Evolutionary conservation across 2,329 filamentous ascomycete species (phyloP).

Genomic region (Trichoderma breve): DNA sequence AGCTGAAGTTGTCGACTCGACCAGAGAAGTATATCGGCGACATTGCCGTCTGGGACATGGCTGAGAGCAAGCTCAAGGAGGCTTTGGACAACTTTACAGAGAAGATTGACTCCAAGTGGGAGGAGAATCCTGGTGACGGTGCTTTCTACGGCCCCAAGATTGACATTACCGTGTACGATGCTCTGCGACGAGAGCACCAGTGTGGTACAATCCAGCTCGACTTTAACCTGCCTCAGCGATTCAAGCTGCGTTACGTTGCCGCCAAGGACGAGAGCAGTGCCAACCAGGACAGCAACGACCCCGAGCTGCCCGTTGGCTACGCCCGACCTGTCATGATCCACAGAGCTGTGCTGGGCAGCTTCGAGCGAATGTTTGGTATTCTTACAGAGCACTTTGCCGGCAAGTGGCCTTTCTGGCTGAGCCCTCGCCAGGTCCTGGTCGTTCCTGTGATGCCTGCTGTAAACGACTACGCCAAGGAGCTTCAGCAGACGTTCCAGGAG

Average conservation of each 20-base stretch:
- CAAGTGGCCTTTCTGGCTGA: constrained; percentile 89
- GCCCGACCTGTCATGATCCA: constrained; percentile 84
- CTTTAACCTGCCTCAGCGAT: constrained; percentile 65
- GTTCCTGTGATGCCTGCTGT: constrained; percentile 70
- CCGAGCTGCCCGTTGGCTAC: constrained; percentile 63
- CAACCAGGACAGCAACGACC: constrained; percentile 44
- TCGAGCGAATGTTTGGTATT: constrained; percentile 68
- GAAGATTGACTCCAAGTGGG: constrained; percentile 67
- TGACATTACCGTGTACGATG: constrained; percentile 91
- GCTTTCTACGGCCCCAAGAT: constrained; percentile 99
- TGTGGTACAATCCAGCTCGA: constrained; percentile 86
- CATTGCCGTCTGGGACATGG: constrained; percentile 82
- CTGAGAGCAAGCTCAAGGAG: constrained; percentile 75
- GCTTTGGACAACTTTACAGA: constrained; percentile 75
- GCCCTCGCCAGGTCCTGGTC: constrained; percentile 69
- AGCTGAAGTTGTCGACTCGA: constrained; percentile 89
- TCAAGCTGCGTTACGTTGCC: constrained; percentile 48
- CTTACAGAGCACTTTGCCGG: constrained; percentile 81
- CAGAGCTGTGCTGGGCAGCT: constrained; percentile 72
- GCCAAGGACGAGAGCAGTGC: constrained; percentile 47
- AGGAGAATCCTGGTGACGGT: constrained; percentile 89
- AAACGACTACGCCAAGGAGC: constrained; percentile 73
- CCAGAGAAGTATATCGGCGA: constrained; percentile 86
- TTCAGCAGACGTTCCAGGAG: constrained; percentile 65
- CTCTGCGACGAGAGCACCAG: constrained; percentile 64